Conservation (phyloP, 371 early-diverging fungal species). For the Mortierella sp. region DNA sequence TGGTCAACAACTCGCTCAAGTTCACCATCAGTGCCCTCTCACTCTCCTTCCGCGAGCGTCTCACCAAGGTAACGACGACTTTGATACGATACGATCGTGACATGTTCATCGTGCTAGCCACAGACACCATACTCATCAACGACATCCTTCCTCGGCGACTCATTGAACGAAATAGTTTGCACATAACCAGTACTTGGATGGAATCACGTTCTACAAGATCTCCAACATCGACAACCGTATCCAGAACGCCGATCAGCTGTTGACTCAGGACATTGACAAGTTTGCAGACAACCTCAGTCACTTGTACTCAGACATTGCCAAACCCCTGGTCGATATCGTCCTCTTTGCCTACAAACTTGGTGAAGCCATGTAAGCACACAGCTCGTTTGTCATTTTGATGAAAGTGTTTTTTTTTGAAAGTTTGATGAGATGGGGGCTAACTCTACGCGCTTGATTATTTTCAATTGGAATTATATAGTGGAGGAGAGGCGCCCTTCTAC, state of each 20-base stretch:
- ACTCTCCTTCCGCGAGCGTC: constrained; percentile 82
- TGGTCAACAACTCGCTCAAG: constrained; percentile 83
- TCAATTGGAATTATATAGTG: constrained; percentile 54
- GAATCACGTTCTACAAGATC: constrained; percentile 87
- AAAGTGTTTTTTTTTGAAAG: background rate
- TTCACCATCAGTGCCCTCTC: constrained; percentile 78
- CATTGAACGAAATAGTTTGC: constrained; percentile 68
- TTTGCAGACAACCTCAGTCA: constrained; percentile 83
- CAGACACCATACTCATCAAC: too few species aligned
- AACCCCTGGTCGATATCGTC: constrained; percentile 87
- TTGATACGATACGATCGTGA: background rate
- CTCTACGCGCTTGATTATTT: background rate
- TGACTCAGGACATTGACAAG: constrained; percentile 92
- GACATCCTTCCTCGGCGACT: too few species aligned
- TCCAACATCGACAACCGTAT: constrained; percentile 84
- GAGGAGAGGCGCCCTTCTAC: constrained; percentile 79
- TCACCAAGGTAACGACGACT: constrained; percentile 68
- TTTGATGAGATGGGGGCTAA: background rate
- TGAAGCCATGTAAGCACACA: constrained; percentile 76
- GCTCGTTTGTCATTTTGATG: background rate
- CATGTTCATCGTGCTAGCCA: too few species aligned
- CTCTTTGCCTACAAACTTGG: constrained; percentile 88
- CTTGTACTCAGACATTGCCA: constrained; percentile 86
- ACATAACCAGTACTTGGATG: constrained; percentile 85
- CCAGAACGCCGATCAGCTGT: constrained; percentile 87